Evolutionary conservation across 1,139 yeast genomes (phyloP).

Genomic region (Blastobotrys apis): DNA sequence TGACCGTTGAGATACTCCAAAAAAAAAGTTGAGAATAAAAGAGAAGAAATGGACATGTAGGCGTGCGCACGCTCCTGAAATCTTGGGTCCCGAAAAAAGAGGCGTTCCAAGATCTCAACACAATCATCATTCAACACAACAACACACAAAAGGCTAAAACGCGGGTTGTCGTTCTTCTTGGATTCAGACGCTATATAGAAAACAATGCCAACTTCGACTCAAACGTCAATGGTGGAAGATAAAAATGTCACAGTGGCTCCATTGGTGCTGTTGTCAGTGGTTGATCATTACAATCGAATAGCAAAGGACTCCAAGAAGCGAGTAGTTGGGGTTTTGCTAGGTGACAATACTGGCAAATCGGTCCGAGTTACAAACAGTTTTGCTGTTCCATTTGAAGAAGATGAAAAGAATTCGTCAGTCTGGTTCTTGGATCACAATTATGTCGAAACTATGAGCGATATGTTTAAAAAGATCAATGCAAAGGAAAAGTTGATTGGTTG

Average conservation of each 20-base stretch:
- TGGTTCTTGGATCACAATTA: constrained; percentile 98
- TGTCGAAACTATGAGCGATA: constrained; percentile 94
- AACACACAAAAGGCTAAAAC: neutral
- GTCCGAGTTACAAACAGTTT: constrained; percentile 47
- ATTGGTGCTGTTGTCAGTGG: constrained; percentile 85
- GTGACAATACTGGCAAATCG: constrained; percentile 50
- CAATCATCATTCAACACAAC: neutral
- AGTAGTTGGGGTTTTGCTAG: constrained; percentile 90
- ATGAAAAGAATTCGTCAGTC: constrained; percentile 84
- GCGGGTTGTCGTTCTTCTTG: too few relatives aligned
- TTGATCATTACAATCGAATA: constrained; percentile 88
- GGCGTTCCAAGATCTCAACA: neutral
- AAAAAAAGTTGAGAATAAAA: neutral
- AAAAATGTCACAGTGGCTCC: constrained; percentile 89
- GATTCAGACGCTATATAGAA: neutral
- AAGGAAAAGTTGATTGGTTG: constrained; percentile 94
- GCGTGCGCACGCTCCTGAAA: too few relatives aligned
- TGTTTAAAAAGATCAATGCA: constrained; percentile 97
- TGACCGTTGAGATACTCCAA: neutral
- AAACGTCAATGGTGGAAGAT: constrained; percentile 1
- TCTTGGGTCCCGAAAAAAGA: too few relatives aligned
- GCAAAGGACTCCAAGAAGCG: constrained; percentile 70
- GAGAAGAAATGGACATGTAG: too few relatives aligned
- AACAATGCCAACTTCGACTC: constrained; percentile 3
- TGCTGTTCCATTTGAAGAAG: constrained; percentile 93